Evolutionary conservation across 345 rosid genomes (phyloP).

Genomic region (Citrus australasica): DNA sequence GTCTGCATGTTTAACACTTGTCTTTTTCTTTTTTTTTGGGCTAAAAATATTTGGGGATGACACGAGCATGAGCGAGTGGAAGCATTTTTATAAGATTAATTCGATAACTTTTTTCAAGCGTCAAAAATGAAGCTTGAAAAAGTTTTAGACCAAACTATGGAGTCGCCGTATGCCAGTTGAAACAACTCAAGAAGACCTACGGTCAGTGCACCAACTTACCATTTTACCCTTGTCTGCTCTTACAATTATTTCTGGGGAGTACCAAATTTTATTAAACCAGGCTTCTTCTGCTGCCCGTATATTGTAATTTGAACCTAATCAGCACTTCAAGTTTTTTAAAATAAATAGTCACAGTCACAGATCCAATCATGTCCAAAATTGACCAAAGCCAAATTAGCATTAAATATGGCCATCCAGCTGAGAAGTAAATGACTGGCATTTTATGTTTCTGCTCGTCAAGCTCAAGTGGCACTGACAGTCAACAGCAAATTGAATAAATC

Average conservation of each 20-base stretch:
- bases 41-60: not conserved
- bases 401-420: not conserved
- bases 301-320: not conserved
- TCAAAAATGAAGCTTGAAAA: no score
- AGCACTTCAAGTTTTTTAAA: not conserved
- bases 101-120: no score
- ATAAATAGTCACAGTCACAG: not conserved
- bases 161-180: no score
- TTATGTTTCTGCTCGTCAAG: not conserved
- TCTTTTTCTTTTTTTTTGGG: not conserved
- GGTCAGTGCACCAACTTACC: not conserved
- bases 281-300: not conserved
- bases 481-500: not conserved
- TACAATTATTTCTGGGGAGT: not conserved
- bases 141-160: no score
- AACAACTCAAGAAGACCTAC: not conserved
- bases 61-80: not conserved
- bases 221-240: not conserved
- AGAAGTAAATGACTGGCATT: not conserved
- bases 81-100: not conserved
- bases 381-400: not conserved
- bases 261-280: no score
- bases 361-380: not conserved
- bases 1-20: conserved; percentile 10
- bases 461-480: not conserved